Conservation (phyloP, 495 filamentous ascomycete genomes). For the Penicillium mononematosum region DNA sequence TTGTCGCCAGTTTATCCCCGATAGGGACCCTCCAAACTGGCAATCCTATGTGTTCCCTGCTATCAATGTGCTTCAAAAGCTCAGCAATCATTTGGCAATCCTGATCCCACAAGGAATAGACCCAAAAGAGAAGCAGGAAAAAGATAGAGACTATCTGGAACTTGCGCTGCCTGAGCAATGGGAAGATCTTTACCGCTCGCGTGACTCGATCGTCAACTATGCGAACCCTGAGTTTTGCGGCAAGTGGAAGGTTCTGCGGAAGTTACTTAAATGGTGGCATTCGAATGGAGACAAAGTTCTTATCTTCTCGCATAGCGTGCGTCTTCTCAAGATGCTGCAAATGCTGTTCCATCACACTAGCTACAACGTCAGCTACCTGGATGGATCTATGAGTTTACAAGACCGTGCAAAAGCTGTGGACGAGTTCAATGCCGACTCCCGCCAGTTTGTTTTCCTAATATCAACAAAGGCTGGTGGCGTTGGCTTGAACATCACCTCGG, state of each 20-base stretch:
- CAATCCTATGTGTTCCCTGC: slow-evolving; percentile 80
- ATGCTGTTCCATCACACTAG: slow-evolving; percentile 84
- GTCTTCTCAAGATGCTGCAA: slow-evolving; percentile 80
- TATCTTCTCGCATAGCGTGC: slow-evolving; percentile 87
- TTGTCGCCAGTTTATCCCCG: slow-evolving; percentile 60
- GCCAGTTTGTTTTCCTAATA: slow-evolving; percentile 93
- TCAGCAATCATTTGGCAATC: slow-evolving; percentile 89
- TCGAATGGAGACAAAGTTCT: slow-evolving; percentile 88
- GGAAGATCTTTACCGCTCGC: slow-evolving; percentile 69
- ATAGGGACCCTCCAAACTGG: slow-evolving; percentile 59
- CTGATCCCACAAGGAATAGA: slow-evolving; percentile 74
- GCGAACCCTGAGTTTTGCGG: slow-evolving; percentile 92
- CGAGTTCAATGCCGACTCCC: slow-evolving; percentile 87
- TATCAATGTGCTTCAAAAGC: slow-evolving; percentile 76
- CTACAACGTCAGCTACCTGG: slow-evolving; percentile 89
- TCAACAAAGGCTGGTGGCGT: slow-evolving; percentile 88
- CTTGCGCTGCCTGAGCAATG: slow-evolving; percentile 73
- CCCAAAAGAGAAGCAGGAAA: slow-evolving; percentile 70
- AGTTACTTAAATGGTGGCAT: slow-evolving; percentile 87
- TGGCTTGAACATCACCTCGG: slow-evolving; percentile 93
- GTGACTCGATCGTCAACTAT: slow-evolving; percentile 78
- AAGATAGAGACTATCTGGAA: slow-evolving; percentile 75
- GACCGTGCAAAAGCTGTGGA: slow-evolving; percentile 77
- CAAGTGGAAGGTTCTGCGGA: slow-evolving; percentile 92
- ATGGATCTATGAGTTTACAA: slow-evolving; percentile 82